phyloP scores from a whole-genome alignment of 2,329 filamentous ascomycete genomes.

The Curvularia verruculosa region DNA sequence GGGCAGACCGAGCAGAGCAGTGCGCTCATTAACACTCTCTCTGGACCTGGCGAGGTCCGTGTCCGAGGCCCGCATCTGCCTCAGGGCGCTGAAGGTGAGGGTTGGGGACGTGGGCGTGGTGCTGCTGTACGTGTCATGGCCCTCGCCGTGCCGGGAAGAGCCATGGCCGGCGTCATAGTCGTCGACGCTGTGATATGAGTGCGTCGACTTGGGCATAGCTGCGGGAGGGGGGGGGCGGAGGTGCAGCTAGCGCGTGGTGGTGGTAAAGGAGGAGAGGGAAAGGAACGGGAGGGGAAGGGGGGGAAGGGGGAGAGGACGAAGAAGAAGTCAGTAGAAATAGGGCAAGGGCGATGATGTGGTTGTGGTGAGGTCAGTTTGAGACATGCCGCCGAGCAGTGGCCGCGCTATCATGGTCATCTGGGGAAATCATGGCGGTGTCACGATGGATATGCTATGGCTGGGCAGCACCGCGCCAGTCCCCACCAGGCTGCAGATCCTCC shows the following conservation, averaged over 20 bases:
- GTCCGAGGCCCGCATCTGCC: constrained; percentile 44
- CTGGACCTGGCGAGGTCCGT: constrained; percentile 40
- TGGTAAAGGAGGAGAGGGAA: background rate
- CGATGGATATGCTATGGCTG: constrained; percentile 24
- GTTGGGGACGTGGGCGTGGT: constrained; percentile 45
- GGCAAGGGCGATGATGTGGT: constrained; percentile 10
- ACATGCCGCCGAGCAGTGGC: constrained; percentile 18
- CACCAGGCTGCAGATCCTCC: constrained; percentile 13
- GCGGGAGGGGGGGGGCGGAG: background rate
- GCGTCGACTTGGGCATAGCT: constrained; percentile 46
- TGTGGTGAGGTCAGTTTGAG: constrained; percentile 17
- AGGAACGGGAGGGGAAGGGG: too few relatives aligned
- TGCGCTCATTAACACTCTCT: constrained; percentile 53
- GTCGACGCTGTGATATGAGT: constrained; percentile 46
- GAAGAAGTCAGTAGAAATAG: constrained; percentile 10
- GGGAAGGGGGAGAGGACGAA: background rate
- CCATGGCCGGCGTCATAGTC: constrained; percentile 44
- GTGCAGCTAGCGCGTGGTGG: background rate
- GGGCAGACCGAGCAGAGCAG: constrained; percentile 53
- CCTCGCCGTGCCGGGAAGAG: constrained; percentile 38
- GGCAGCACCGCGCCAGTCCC: constrained; percentile 13
- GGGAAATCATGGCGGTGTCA: constrained; percentile 28
- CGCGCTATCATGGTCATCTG: constrained; percentile 35
- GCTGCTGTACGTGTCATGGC: constrained; percentile 41
- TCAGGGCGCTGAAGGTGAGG: constrained; percentile 35